These are phyloP conservation scores for Suillus variegatus DNA, from an alignment of 768 basidiomycete genomes.

Conservation along the genomic window DNA sequence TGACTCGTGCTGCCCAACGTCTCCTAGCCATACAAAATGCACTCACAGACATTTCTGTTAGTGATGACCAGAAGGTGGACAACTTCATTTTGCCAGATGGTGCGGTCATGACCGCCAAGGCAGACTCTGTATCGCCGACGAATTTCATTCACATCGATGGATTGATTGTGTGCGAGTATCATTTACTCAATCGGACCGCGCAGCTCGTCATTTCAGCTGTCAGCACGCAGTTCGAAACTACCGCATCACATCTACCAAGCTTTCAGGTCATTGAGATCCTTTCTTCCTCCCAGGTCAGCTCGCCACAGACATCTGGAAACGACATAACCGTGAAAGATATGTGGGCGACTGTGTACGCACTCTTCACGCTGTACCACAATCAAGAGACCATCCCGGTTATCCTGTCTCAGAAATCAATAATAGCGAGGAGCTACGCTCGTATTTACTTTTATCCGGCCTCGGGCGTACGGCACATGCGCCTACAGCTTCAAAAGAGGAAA, in stretches of 20 bases:
- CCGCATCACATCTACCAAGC: slow-evolving; percentile 20
- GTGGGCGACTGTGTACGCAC: slow-evolving; percentile 44
- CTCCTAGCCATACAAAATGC: slow-evolving; percentile 18
- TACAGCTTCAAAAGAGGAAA: slow-evolving; percentile 14
- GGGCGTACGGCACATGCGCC: slow-evolving; percentile 15
- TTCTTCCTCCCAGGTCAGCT: not conserved
- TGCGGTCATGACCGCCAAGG: slow-evolving; percentile 6
- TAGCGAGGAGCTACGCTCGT: slow-evolving; percentile 32
- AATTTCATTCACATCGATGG: slow-evolving; percentile 12
- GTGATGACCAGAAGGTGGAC: not conserved
- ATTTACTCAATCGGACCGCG: slow-evolving; percentile 10
- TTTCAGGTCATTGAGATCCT: slow-evolving; percentile 22
- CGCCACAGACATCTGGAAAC: not conserved
- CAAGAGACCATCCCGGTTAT: slow-evolving; percentile 44
- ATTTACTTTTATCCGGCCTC: slow-evolving; percentile 43
- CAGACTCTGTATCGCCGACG: not conserved
- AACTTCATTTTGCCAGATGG: slow-evolving; percentile 19
- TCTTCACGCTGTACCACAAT: slow-evolving; percentile 40
- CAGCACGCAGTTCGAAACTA: slow-evolving; percentile 20
- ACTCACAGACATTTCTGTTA: not conserved
- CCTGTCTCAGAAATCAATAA: slow-evolving; percentile 33
- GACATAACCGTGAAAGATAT: slow-evolving; percentile 31
- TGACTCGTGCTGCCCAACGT: slow-evolving; percentile 12
- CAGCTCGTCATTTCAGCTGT: slow-evolving; percentile 19
- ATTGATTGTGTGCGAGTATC: slow-evolving; percentile 16